Evolutionary conservation across 2,329 filamentous ascomycete species (phyloP), one percentile per base, ranked within the genome.

Genomic region (Dothidotthia symphoricarpi): DNA sequence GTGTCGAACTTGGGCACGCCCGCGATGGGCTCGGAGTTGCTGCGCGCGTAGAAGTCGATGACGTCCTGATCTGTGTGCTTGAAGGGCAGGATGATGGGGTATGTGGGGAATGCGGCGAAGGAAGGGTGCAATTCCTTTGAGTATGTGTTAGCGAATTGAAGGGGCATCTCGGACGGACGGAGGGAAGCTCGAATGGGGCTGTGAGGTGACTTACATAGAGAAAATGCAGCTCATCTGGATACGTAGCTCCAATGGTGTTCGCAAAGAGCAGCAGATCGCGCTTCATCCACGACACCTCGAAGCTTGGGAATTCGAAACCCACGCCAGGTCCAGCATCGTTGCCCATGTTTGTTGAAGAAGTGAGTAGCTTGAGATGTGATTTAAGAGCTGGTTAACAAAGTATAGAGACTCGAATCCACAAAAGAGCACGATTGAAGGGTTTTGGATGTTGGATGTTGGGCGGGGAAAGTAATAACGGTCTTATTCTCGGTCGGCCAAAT

Each of bases 81-180:
- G 79, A 94, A 94, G 27, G 86, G 81, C 28, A 95, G 81, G 58
- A 93, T 80, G 51, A 91, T 77, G 14, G 88, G 81, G 67, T 94
- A 95, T 28, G 89, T 95, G 13, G 90, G 90, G 69, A 96, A 96
- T 56, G 87, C 85, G 45, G 84, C 71, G 66, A 96, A 96, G 41
- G 86, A 77, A 30, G 89, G 88, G 65, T 95, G 84, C 35, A 94
- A 79, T 71, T 96, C 90, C 87, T 91, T n/a, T n/a, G n/a, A n/a
- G n/a, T n/a, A n/a, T n/a, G n/a, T n/a, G n/a, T n/a, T n/a, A n/a
- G n/a, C n/a, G n/a, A n/a, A n/a, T n/a, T n/a, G n/a, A n/a, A n/a
- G n/a, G n/a, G n/a, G n/a, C n/a, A n/a, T n/a, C n/a, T n/a, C n/a
- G n/a, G n/a, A n/a, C n/a, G n/a, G n/a, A n/a, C n/a, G n/a, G n/a